These are phyloP conservation scores for Epichloe festucae DNA, from an alignment of 2,329 filamentous ascomycete species.

Conservation along the genomic window DNA sequence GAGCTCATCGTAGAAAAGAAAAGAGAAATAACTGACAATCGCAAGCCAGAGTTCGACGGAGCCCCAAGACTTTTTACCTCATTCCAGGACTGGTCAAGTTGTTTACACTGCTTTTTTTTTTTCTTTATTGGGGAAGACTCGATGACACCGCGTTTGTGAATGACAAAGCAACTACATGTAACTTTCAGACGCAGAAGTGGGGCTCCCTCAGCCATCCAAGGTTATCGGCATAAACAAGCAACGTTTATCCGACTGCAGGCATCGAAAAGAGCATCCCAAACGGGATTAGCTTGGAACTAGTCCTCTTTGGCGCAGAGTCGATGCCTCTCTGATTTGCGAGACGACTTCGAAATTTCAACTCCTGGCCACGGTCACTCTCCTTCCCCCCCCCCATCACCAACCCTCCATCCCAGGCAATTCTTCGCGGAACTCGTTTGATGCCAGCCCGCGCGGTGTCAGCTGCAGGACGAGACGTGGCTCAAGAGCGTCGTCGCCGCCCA, in stretches of 20 bases:
- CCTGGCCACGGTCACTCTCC: slow-evolving; percentile 22
- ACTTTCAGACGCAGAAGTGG: slow-evolving; percentile 2
- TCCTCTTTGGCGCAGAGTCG: slow-evolving; percentile 21
- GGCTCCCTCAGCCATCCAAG: neutral
- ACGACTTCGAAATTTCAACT: slow-evolving; percentile 34
- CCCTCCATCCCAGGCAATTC: slow-evolving; percentile 20
- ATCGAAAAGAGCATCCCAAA: slow-evolving; percentile 21
- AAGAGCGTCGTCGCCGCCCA: slow-evolving; percentile 16
- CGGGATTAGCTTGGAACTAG: slow-evolving; percentile 22
- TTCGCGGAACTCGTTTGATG: slow-evolving; percentile 21
- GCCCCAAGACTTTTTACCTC: neutral
- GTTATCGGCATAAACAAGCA: slow-evolving; percentile 9
- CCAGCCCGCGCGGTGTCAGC: slow-evolving; percentile 18
- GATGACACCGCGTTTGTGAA: neutral
- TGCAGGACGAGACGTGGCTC: slow-evolving; percentile 23
- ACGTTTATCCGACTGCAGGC: slow-evolving; percentile 20
- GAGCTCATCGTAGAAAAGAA: slow-evolving; percentile 39
- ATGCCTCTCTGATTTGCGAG: slow-evolving; percentile 26
- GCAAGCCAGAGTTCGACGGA: neutral
- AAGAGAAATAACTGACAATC: neutral
- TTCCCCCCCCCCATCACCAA: slow-evolving; percentile 16
- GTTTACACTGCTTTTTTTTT: too few species aligned
- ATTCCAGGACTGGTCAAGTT: neutral
- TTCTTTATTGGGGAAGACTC: neutral
- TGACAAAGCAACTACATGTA: too few species aligned